Base-by-base conservation (phyloP, 345 rosid species). In the Mallotus nudiflorus region DNA sequence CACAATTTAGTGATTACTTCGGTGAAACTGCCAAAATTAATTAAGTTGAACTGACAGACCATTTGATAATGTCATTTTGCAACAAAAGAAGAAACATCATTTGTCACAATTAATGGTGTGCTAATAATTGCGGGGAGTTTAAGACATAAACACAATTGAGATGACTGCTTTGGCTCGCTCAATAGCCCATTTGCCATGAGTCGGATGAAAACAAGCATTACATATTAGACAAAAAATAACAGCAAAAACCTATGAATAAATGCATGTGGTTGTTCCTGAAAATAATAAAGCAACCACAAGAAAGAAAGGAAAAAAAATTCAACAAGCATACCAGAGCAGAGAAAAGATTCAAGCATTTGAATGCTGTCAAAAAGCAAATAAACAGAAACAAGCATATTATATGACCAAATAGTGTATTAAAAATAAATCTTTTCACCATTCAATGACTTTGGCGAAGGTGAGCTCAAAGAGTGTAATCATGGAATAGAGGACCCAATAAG, bases 401-500 rank as follows among this genome's bases (percentile, higher is more conserved):
- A 20, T 10, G 18, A 2, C 11, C 22, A 40, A 33, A n/a, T 24
- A 3, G 29, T 0, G n/a, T n/a, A n/a, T n/a, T n/a, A 37, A 18
- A 46, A 15, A 50, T 50, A 18, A 58, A 57, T 58, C 66, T 75
- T 58, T 64, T 76, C 79, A 96, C 98, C 97, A 96, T 53, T 96
- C 98, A 35, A 96, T 89, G 72, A 89, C 81, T 85, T 86, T 92
- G 37, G 86, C 85, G 70, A 94, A 94, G 11, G 98, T 94, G 74
- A 92, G 97, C 84, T 95, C 99, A 33, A 90, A 74, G 74, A 95
- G 92, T 6, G 99, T 82, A 66, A 88, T 84, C 85, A 92, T 78
- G 12, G 97, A 95, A 72, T 95, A 92, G 40, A 95, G 92, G 60
- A 95, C 91, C 97, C 98, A 92, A 69, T 95, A 95, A 39, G 98